Conservation (phyloP, 208 protist genomes). For the Trypanosoma congolense region DNA sequence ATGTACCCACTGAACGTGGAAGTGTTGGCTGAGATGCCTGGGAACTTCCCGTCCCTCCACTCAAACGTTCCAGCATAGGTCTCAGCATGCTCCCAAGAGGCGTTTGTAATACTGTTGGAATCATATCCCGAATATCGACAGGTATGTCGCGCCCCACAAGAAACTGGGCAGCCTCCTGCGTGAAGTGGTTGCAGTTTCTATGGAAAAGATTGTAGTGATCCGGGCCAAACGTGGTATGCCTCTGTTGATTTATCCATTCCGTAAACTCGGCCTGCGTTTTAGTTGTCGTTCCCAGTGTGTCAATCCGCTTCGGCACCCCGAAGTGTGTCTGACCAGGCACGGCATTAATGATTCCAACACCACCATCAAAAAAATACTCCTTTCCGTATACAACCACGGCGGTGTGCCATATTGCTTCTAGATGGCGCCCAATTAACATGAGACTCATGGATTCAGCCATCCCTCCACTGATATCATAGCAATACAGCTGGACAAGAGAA, state of each 20-base stretch:
- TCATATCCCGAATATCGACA: slow-evolving; percentile 71
- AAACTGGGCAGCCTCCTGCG: slow-evolving; percentile 72
- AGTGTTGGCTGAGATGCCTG: too few relatives aligned
- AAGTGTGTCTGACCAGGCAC: slow-evolving; percentile 73
- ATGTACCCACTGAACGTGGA: too few relatives aligned
- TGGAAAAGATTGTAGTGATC: slow-evolving; percentile 86
- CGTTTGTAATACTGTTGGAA: slow-evolving; percentile 63
- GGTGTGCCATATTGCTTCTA: slow-evolving; percentile 94
- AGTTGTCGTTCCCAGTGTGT: slow-evolving; percentile 51
- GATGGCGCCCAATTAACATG: slow-evolving; percentile 70
- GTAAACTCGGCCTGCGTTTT: slow-evolving; percentile 61
- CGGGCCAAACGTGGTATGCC: slow-evolving; percentile 40
- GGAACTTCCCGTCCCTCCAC: too few relatives aligned
- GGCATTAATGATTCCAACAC: slow-evolving; percentile 59
- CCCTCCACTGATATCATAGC: slow-evolving; percentile 92
- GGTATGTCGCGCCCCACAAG: slow-evolving; percentile 57
- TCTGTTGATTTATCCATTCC: slow-evolving; percentile 36
- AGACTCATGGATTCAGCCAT: slow-evolving; percentile 74
- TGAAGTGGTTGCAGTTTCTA: slow-evolving; percentile 94
- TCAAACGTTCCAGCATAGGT: slow-evolving; percentile 75
- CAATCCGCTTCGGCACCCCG: slow-evolving; percentile 53
- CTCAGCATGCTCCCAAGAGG: slow-evolving; percentile 78
- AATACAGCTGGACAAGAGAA: slow-evolving; percentile 71
- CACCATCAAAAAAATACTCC: slow-evolving; percentile 93
- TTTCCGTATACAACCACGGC: slow-evolving; percentile 86